These are phyloP conservation scores for Collybia nuda DNA, from an alignment of 768 basidiomycete genomes.

Conservation along the genomic window DNA sequence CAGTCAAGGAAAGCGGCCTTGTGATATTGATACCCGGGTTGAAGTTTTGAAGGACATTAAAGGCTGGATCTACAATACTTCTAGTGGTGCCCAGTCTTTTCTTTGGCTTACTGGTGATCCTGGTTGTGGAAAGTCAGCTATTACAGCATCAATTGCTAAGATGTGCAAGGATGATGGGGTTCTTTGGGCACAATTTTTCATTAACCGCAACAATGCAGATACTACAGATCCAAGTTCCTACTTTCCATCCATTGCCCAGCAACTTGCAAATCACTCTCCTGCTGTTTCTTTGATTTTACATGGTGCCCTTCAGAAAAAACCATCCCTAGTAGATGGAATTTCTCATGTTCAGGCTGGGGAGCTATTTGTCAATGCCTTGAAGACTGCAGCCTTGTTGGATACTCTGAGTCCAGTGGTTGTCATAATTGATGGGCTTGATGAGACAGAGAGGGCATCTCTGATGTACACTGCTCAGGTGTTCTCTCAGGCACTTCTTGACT, in stretches of 20 bases:
- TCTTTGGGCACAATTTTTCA: conserved; percentile 17
- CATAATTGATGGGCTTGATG: conserved; percentile 18
- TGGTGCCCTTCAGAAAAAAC: conserved; percentile 4
- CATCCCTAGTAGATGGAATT: conserved; percentile 6
- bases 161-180: conserved; percentile 1
- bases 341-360: conserved; percentile 8
- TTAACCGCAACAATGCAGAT: conserved; percentile 12
- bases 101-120: conserved; percentile 10
- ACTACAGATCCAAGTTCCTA: conserved; percentile 13
- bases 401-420: conserved; percentile 10
- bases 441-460: conserved; percentile 5
- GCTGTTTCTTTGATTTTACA: neutral
- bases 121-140: conserved; percentile 9
- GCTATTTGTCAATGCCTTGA: conserved; percentile 11
- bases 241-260: conserved; percentile 16
- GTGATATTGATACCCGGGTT: conserved; percentile 14
- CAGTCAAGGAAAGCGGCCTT: conserved; percentile 14
- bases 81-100: neutral
- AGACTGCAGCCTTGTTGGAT: conserved; percentile 3
- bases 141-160: conserved; percentile 7
- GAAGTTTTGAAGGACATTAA: conserved; percentile 10
- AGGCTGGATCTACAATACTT: conserved; percentile 9
- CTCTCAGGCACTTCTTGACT: conserved; percentile 5
- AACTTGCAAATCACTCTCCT: conserved; percentile 3
- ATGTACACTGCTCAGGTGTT: conserved; percentile 6